Percentiles rank a stretch among this genome's conserved stretches.
These are phyloP conservation scores for Cyclotella atomus DNA, from an alignment of 108 stramenopile genomes.

Conservation along the genomic window DNA sequence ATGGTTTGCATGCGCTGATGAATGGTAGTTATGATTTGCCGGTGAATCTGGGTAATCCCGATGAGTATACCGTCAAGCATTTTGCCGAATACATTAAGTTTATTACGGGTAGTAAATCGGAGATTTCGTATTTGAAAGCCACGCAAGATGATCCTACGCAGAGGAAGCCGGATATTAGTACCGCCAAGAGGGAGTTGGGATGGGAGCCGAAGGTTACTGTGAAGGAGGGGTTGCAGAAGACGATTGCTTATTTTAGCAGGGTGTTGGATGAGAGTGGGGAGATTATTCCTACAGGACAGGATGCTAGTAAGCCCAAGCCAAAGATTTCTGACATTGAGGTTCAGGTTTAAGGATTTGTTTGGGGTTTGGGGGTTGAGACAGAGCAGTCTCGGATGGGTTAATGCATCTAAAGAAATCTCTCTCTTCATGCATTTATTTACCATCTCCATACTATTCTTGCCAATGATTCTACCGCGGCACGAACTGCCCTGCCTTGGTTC, in stretches of 20 bases:
- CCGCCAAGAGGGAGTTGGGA: constrained; percentile 87
- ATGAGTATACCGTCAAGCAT: constrained; percentile 94
- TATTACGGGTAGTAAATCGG: constrained; percentile 65
- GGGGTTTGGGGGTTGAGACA: not conserved
- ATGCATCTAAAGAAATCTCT: too few species aligned
- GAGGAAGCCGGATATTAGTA: constrained; percentile 94
- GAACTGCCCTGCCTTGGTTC: too few species aligned
- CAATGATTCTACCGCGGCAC: too few species aligned
- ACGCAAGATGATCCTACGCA: constrained; percentile 94
- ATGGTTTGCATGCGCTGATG: constrained; percentile 97
- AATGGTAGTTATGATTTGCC: constrained; percentile 91
- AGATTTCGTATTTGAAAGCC: constrained; percentile 78
- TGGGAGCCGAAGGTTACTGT: constrained; percentile 94
- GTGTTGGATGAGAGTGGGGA: constrained; percentile 87
- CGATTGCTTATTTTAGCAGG: constrained; percentile 92
- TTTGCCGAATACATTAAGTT: constrained; percentile 89
- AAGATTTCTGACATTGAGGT: constrained; percentile 22
- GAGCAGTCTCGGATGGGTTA: too few species aligned
- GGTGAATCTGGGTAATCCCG: constrained; percentile 98
- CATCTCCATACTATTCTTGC: too few species aligned
- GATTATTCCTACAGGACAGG: constrained; percentile 92
- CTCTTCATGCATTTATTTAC: too few species aligned
- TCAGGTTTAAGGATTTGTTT: not conserved
- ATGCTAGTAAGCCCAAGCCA: constrained; percentile 48
- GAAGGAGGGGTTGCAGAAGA: constrained; percentile 85